A percentile compares a stretch with the other conserved stretches of the same genome.
Evolutionary conservation across 2,329 filamentous ascomycete genomes (phyloP).

Genomic region (Gaeumannomyces tritici): DNA sequence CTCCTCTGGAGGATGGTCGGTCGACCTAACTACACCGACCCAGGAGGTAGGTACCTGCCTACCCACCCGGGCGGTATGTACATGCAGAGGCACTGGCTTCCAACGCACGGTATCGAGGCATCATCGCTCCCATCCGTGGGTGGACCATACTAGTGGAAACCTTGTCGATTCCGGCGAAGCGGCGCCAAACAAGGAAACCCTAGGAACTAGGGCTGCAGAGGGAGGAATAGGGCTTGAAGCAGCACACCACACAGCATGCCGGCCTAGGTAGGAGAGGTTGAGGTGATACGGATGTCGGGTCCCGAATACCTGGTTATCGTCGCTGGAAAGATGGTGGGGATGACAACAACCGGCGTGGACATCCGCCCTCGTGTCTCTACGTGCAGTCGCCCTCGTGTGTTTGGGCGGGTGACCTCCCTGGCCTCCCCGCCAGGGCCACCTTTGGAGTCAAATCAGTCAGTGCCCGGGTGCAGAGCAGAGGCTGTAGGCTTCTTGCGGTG

Average conservation of each 20-base stretch:
- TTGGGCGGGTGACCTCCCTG: no score
- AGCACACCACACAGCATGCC: neutral
- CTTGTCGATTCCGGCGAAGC: neutral
- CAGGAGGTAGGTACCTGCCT: no score
- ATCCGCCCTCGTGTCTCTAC: neutral
- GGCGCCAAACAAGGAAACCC: neutral
- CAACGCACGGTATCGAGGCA: neutral
- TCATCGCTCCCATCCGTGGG: neutral
- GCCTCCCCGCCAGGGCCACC: neutral
- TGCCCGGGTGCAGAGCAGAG: neutral
- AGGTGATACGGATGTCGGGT: neutral
- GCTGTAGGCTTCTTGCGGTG: neutral
- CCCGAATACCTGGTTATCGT: conserved; percentile 2
- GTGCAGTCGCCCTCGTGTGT: neutral
- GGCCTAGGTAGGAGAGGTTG: neutral
- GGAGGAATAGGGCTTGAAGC: neutral
- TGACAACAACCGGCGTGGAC: neutral
- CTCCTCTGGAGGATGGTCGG: no score
- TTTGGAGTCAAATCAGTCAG: neutral
- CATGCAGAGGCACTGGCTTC: neutral
- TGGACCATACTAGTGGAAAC: neutral
- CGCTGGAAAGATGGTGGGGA: neutral
- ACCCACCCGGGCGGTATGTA: neutral
- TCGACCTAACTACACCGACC: no score
- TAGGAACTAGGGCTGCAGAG: neutral